Evolutionary conservation across 345 rosid genomes (phyloP).

Genomic region (Dipteronia sinensis): DNA sequence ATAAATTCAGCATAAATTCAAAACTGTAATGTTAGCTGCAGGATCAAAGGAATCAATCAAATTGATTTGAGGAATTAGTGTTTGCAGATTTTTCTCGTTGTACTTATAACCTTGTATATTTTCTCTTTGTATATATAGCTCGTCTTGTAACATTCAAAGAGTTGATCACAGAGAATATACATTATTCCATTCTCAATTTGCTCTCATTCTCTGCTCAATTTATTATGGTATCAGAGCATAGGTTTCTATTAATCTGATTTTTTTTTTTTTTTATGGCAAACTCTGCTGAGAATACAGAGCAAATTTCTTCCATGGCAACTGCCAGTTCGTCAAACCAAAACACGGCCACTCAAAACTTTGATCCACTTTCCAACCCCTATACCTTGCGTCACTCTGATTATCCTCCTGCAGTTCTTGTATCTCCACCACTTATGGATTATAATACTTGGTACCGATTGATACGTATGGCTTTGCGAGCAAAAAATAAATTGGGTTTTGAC

Average conservation of each 20-base stretch:
- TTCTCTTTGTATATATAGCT: no score
- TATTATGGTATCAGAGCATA: slow-evolving; percentile 15
- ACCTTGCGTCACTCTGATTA: neutral
- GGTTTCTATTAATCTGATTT: neutral
- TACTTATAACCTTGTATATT: no score
- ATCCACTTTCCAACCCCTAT: neutral
- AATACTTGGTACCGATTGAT: neutral
- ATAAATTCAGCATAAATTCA: no score
- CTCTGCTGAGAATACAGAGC: no score
- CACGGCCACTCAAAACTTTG: neutral
- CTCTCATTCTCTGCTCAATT: neutral
- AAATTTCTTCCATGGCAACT: no score
- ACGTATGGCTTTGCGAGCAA: neutral
- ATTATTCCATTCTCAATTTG: no score
- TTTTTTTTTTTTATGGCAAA: neutral
- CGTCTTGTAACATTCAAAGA: no score
- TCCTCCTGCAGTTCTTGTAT: neutral
- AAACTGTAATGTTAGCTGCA: no score
- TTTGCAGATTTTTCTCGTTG: no score
- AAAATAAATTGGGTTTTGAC: neutral
- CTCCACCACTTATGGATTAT: neutral
- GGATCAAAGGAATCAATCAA: no score
- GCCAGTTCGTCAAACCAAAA: neutral
- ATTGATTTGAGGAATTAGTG: no score
- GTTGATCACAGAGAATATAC: no score